Evolutionary conservation across 768 basidiomycete genomes (phyloP), one percentile per base, ranked within the genome.

Genomic region (Leccinum subtestaceum): DNA sequence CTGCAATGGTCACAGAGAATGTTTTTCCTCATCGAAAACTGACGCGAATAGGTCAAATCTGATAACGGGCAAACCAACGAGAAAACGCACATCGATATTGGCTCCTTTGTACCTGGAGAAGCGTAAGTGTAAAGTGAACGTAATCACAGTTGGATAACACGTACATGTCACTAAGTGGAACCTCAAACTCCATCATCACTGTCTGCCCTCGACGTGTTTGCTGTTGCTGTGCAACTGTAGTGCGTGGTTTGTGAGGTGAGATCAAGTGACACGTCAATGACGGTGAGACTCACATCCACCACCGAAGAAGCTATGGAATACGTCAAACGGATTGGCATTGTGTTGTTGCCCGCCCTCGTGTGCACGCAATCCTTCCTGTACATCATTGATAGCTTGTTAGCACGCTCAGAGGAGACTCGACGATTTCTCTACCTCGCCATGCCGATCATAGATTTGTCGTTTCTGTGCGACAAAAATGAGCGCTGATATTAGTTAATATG

Each of bases 1-100:
- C 95, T 88, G 76, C 97, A 99, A 70, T 97, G 92, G 73, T 98
- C 95, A 69, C 97, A 99, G 17, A 99, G 86, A 36, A 96, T 85
- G 55, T 87, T 85, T 71, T 96, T 95, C 72, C 87, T 89, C 70
- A 98, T 81, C 78, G 91, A 89, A 74, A 99, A 96, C 94, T 98
- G 64, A 12, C 1, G 1, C 4, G 5, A 38, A 62, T 47, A n/a
- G 23, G 43, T 70, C 36, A 68, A 23, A 5, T 17, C 2, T 27
- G 15, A 15, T 19, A 11, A 9, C 13, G 9, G 34, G 12, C 5
- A 13, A 36, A 57, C 1, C 31, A 49, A 59, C 13, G 19, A 15
- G 27, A 49, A n/a, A 45, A 72, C 81, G 52, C 53, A 81, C 95
- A 72, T 97, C 96, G 65, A 96, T 87, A 62, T 81, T 90, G 11